Evolutionary conservation across 352 stramenopile species (phyloP).

Genomic region (Blastocystis sp.): DNA sequence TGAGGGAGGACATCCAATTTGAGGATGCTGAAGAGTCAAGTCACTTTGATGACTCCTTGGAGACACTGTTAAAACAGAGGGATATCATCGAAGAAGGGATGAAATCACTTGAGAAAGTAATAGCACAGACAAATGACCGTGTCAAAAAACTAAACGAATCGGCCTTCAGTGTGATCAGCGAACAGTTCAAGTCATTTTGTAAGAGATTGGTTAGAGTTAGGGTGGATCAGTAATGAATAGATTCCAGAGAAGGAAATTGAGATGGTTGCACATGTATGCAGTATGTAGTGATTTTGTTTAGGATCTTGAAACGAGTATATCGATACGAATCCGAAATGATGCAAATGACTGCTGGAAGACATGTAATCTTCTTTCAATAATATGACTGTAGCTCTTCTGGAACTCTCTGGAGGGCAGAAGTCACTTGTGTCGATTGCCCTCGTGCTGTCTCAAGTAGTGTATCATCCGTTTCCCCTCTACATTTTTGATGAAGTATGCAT

Average conservation of each 20-base stretch:
- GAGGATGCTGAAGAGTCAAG: not conserved
- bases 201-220: not conserved
- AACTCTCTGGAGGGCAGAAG: slow-evolving; percentile 25
- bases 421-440: not conserved
- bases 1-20: not conserved
- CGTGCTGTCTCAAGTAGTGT: not conserved
- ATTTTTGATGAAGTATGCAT: slow-evolving; percentile 36
- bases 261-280: not conserved
- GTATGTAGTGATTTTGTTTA: not conserved
- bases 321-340: not conserved
- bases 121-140: not conserved
- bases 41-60: not conserved
- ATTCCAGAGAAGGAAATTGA: slow-evolving; percentile 32
- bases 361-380: not conserved
- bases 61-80: not conserved
- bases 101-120: not conserved
- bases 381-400: not conserved
- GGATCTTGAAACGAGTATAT: not conserved
- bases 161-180: not conserved
- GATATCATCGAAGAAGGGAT: not conserved
- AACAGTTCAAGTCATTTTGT: not conserved
- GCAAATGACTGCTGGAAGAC: not conserved
- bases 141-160: not conserved
- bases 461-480: not conserved
- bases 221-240: not conserved